Evolutionary conservation across 768 basidiomycete genomes (phyloP).

Genomic region (Pleurotus salmoneostramineus): DNA sequence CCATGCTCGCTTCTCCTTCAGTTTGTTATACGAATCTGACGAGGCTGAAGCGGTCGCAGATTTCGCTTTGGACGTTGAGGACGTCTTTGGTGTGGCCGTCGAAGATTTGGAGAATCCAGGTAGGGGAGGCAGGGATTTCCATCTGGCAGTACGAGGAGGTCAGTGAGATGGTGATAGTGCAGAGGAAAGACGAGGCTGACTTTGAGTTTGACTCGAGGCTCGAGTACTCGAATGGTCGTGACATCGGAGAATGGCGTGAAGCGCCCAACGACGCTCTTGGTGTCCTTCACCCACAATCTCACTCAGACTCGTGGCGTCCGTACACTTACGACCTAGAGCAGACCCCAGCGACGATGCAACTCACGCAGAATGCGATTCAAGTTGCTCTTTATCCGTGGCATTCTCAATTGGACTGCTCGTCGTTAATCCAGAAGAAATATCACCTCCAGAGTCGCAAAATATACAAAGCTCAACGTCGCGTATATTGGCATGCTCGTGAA

Average conservation of each 20-base stretch:
- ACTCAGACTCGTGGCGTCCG: too few relatives aligned
- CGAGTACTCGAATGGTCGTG: constrained; percentile 1
- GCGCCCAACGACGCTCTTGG: too few relatives aligned
- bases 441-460: too few relatives aligned
- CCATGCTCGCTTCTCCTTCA: constrained; percentile 83
- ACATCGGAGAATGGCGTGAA: not conserved
- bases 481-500: too few relatives aligned
- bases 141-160: not conserved
- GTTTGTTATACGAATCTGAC: constrained; percentile 51
- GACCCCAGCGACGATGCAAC: too few relatives aligned
- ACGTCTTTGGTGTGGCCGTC: constrained; percentile 26
- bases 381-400: too few relatives aligned
- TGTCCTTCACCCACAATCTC: too few relatives aligned
- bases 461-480: too few relatives aligned
- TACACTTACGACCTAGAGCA: too few relatives aligned
- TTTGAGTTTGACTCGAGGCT: constrained; percentile 6
- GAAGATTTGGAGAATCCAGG: constrained; percentile 7
- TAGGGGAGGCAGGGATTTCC: constrained; percentile 8
- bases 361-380: too few relatives aligned
- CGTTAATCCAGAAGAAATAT: too few relatives aligned
- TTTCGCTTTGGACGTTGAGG: constrained; percentile 9
- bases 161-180: not conserved
- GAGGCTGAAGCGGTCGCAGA: constrained; percentile 28
- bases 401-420: too few relatives aligned
- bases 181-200: not conserved